Evolutionary conservation across 2,329 filamentous ascomycete species (phyloP).

Genomic region (Ophiostoma populinum): DNA sequence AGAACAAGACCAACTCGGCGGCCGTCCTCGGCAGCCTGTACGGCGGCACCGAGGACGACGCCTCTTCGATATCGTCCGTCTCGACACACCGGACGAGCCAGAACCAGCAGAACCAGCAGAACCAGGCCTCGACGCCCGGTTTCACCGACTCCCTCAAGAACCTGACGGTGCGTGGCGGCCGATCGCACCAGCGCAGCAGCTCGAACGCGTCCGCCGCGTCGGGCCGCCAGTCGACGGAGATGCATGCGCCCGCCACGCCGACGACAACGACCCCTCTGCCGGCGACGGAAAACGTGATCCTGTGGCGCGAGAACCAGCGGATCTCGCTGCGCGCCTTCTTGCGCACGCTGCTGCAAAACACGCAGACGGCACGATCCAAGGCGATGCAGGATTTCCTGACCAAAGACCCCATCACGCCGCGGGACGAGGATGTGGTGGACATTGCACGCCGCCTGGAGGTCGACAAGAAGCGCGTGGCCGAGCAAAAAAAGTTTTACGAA

Average conservation of each 20-base stretch:
- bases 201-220: slow-evolving; percentile 22
- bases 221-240: slow-evolving; percentile 20
- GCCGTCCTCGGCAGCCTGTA: slow-evolving; percentile 36
- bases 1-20: slow-evolving; percentile 70
- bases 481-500: slow-evolving; percentile 90
- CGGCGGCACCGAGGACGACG: slow-evolving; percentile 53
- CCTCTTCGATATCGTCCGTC: slow-evolving; percentile 62
- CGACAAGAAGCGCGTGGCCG: slow-evolving; percentile 76
- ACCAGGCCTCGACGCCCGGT: no score
- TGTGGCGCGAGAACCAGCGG: slow-evolving; percentile 79
- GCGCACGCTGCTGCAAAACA: slow-evolving; percentile 70
- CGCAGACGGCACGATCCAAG: slow-evolving; percentile 65
- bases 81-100: slow-evolving; percentile 45
- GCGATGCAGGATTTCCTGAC: slow-evolving; percentile 75
- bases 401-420: slow-evolving; percentile 51
- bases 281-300: slow-evolving; percentile 23
- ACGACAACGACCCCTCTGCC: not conserved
- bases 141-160: slow-evolving; percentile 19
- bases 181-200: slow-evolving; percentile 14
- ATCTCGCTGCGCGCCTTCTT: slow-evolving; percentile 83
- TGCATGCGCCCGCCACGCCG: not conserved
- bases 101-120: slow-evolving; percentile 16
- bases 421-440: slow-evolving; percentile 70
- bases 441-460: slow-evolving; percentile 63
- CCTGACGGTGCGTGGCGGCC: slow-evolving; percentile 27